phyloP scores from a whole-genome alignment of 306 rosid species.

The Hippophae rhamnoides region DNA sequence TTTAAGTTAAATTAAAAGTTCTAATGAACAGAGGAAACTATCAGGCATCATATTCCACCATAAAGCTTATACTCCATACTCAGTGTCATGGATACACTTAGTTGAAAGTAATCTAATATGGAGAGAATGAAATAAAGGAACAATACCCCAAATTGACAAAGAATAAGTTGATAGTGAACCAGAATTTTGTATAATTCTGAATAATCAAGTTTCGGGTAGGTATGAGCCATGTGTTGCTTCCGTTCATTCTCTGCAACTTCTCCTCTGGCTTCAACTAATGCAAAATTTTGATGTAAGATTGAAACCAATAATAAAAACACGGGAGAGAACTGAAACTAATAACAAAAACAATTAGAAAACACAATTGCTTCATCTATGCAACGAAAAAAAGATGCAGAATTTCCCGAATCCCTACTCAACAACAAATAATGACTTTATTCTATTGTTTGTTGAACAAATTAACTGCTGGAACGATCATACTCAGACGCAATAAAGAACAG shows the following conservation, averaged over 20 bases:
- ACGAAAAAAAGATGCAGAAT: not conserved
- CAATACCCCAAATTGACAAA: conserved; percentile 48
- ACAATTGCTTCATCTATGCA: not conserved
- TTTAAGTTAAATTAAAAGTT: not conserved
- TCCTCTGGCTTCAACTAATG: conserved; percentile 29
- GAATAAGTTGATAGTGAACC: conserved; percentile 43
- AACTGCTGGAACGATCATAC: not conserved
- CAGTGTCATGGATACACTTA: not conserved
- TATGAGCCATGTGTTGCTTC: conserved; percentile 21
- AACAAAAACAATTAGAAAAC: not conserved
- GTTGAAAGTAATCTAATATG: conserved; percentile 5
- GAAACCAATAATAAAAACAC: not conserved
- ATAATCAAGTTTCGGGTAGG: conserved; percentile 31
- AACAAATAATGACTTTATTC: not conserved
- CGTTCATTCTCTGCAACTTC: conserved; percentile 21
- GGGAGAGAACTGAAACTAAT: not conserved
- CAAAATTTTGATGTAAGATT: not conserved
- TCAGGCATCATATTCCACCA: conserved; percentile 11
- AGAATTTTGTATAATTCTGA: conserved; percentile 37
- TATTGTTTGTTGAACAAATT: not conserved
- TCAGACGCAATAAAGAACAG: not conserved
- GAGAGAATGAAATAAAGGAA: conserved; percentile 10
- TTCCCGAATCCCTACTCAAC: not conserved
- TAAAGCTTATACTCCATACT: not conserved
- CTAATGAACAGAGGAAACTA: conserved; percentile 8